A percentile compares a stretch with the other conserved stretches of the same genome.
Conservation (phyloP, 2,329 filamentous ascomycete species). For the Colletotrichum kahawae region DNA sequence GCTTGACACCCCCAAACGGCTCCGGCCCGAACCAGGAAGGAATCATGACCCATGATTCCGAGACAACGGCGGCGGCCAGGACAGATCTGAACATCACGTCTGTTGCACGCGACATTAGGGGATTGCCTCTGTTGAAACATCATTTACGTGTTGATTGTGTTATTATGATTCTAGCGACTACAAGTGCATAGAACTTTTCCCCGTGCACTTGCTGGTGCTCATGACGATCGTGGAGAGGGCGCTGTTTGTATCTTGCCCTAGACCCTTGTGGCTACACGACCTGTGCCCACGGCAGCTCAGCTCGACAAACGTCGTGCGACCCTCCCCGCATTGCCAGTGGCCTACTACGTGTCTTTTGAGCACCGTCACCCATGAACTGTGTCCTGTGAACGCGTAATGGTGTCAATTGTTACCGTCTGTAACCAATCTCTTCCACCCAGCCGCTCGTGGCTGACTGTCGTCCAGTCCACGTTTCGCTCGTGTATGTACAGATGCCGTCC, state of each 20-base stretch:
- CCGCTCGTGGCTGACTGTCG: neutral
- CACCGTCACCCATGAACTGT: neutral
- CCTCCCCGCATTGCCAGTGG: neutral
- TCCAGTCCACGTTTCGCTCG: neutral
- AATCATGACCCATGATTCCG: neutral
- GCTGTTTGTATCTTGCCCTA: neutral
- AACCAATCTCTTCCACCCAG: neutral
- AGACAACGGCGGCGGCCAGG: neutral
- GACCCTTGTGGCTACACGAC: neutral
- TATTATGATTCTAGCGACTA: neutral
- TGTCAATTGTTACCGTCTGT: neutral
- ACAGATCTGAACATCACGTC: neutral
- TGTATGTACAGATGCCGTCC: conserved; percentile 14
- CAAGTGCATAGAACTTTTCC: neutral
- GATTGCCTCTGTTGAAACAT: neutral
- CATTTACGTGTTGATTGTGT: neutral
- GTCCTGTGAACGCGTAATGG: neutral
- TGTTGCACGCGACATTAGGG: neutral
- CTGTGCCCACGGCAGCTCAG: neutral
- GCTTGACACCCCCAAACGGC: neutral
- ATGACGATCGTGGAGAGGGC: neutral
- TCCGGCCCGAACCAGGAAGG: neutral
- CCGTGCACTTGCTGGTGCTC: neutral
- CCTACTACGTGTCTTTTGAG: neutral
- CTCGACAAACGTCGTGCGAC: neutral